Evolutionary conservation across 345 rosid genomes (phyloP), one percentile per base, ranked within the genome.

Genomic region (Eucalyptus marginata): DNA sequence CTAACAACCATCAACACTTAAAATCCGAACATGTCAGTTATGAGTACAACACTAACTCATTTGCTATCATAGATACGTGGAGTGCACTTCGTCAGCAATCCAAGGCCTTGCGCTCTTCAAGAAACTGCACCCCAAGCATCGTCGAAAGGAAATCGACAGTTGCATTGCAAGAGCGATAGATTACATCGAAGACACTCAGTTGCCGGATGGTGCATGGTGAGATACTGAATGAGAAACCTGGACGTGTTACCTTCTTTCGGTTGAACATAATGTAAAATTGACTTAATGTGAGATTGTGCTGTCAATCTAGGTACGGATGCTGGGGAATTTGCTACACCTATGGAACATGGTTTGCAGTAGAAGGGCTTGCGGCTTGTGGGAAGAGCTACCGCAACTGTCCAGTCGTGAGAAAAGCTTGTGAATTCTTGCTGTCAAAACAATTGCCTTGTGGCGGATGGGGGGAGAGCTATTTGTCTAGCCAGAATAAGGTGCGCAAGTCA

Each of bases 321-420:
- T 94, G 96, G 98, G 98, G 98, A 29, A 94, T 96, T 8, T 96
- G 97, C 88, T 95, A 94, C 89, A 93, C 94, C 1, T 95, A 94
- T 43, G 96, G 90, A 8, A 93, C 95, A 86, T 95, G 95, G 94
- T 95, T 95, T 79, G 93, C 92, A 0, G 92, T 95, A 83, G 93
- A 91, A 79, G 96, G 93, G 44, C 81, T 96, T 56, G 93, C 89
- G 51, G 94, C 98, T 18, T 90, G 91, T 27, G 94, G 94, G 7
- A 94, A 88, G 87, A 94, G 80, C 86, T 93, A 90, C 87, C 51
- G 62, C 43, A 91, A 91, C 83, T 86, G 93, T 86, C 90, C 89
- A n/a, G 17, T 89, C 4, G 43, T 95, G 51, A 91, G 95, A 22
- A 93, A 86, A 89, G 96, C 96, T 31, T 94, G 96, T 86, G 31